Evolutionary conservation across 2,329 filamentous ascomycete species (phyloP).

Genomic region (Ophiocordyceps camponoti-leonardi): DNA sequence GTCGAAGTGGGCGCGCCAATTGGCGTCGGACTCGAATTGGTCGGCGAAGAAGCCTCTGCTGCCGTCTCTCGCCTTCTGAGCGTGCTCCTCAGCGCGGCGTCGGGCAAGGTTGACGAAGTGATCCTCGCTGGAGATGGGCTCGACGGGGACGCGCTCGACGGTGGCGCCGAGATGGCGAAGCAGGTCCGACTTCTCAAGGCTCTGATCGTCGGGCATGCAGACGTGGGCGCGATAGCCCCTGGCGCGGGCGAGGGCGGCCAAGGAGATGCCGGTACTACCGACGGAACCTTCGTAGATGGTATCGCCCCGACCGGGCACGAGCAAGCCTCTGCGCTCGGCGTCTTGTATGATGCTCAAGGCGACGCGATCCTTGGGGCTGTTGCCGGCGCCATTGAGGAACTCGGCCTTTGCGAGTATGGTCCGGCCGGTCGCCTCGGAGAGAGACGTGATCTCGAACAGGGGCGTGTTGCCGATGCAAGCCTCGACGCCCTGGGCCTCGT

Average conservation of each 20-base stretch:
- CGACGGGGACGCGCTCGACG: conserved; percentile 82
- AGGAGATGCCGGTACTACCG: conserved; percentile 86
- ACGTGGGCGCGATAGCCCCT: conserved; percentile 87
- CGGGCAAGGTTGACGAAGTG: conserved; percentile 93
- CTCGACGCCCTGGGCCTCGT: conserved; percentile 50
- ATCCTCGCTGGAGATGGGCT: conserved; percentile 79
- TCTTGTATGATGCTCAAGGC: conserved; percentile 74
- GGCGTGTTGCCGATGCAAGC: conserved; percentile 89
- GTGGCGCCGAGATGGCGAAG: conserved; percentile 76
- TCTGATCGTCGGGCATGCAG: conserved; percentile 91
- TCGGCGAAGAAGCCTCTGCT: conserved; percentile 86
- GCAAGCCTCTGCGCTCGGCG: conserved; percentile 61
- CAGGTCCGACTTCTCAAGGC: conserved; percentile 73
- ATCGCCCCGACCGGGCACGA: conserved; percentile 69
- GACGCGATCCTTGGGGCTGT: conserved; percentile 88
- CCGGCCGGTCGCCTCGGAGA: conserved; percentile 76
- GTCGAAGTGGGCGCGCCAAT: conserved; percentile 69
- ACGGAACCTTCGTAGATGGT: conserved; percentile 97
- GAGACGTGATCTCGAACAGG: conserved; percentile 66
- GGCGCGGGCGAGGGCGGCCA: conserved; percentile 76
- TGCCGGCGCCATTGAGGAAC: conserved; percentile 88
- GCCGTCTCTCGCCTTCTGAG: conserved; percentile 30
- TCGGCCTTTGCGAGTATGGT: conserved; percentile 88
- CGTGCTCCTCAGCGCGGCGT: conserved; percentile 59
- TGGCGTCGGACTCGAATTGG: conserved; percentile 85